Evolutionary conservation across 1,284 basidiomycete genomes (phyloP).

Genomic region (Ustilago xerochloae): DNA sequence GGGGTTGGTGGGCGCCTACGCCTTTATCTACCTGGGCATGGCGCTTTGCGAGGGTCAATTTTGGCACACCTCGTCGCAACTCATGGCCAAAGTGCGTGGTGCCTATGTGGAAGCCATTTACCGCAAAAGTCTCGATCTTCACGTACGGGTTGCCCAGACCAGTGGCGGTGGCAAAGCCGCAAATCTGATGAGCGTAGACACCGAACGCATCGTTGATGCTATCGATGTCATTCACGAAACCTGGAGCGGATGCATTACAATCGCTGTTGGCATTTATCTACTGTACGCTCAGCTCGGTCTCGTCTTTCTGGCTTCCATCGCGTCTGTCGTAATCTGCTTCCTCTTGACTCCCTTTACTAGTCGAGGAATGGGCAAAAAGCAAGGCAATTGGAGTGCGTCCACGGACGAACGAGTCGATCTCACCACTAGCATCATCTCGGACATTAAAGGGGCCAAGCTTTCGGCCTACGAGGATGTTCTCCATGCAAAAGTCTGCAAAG

Average conservation of each 20-base stretch:
- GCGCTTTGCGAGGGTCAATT: slow-evolving; percentile 46
- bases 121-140: slow-evolving; percentile 49
- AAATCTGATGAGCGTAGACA: slow-evolving; percentile 60
- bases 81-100: slow-evolving; percentile 46
- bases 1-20: slow-evolving; percentile 58
- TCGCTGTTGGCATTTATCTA: slow-evolving; percentile 51
- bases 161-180: slow-evolving; percentile 50
- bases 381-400: slow-evolving; percentile 44
- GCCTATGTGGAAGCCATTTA: slow-evolving; percentile 54
- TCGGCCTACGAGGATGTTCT: too few species aligned
- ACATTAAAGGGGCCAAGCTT: slow-evolving; percentile 59
- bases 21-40: slow-evolving; percentile 45
- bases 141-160: slow-evolving; percentile 38
- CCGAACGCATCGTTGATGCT: slow-evolving; percentile 52
- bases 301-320: slow-evolving; percentile 50
- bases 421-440: slow-evolving; percentile 30
- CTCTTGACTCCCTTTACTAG: slow-evolving; percentile 36
- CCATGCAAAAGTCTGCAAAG: too few species aligned
- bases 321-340: slow-evolving; percentile 33
- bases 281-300: slow-evolving; percentile 51
- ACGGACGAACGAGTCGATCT: slow-evolving; percentile 56
- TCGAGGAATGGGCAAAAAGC: slow-evolving; percentile 34
- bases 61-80: slow-evolving; percentile 37
- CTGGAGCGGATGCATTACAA: slow-evolving; percentile 50
- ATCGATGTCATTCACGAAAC: slow-evolving; percentile 46